Evolutionary conservation across 805 yeast species (phyloP), one percentile per base, ranked within the genome.

Genomic region (Wickerhamiella lipophila): DNA sequence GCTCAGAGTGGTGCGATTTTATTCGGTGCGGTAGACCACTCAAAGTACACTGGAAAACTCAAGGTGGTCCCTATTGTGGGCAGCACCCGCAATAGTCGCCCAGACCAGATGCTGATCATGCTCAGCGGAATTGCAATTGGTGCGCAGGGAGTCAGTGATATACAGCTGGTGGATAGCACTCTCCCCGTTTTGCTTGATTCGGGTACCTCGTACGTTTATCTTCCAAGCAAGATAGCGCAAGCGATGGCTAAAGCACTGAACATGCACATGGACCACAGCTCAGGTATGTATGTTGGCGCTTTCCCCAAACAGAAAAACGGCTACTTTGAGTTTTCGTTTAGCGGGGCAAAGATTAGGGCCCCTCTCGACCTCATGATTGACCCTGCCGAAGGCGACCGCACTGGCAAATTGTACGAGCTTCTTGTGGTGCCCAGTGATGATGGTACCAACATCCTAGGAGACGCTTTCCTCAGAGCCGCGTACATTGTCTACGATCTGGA

Each of bases 401-500:
- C 40, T 11, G 39, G 26, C 3, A 40, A 40, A 30, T 9, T 15
- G 15, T 47, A 29, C 38, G 26, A 30, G 22, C 42, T 47, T 6
- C 43, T 47, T n/a, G 30, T 47, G n/a, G 29, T 42, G 8, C 30
- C 42, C 3, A 19, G 34, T 9, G 42, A 32, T 13, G 46, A 60
- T 66, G 49, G 49, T 42, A 36, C 61, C 64, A 40, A 58, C 39
- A 69, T 79, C 49, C 65, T 83, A 32, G 92, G 92, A 8, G 87
- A 80, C 58, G 71, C 74, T 41, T 74, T 83, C 58, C 64, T 83
- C 53, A 69, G 83, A 48, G 70, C 74, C 35, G 80, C 79, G 5
- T 83, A 83, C 58, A 72, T 75, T 21, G 85, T 79, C 13, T 79
- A 73, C 60, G 83, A 83, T 60, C 65, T 80, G 46, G 83, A 79